These are phyloP conservation scores for Aureoboletus auriporus DNA, from an alignment of 768 basidiomycete species.

Conservation along the genomic window DNA sequence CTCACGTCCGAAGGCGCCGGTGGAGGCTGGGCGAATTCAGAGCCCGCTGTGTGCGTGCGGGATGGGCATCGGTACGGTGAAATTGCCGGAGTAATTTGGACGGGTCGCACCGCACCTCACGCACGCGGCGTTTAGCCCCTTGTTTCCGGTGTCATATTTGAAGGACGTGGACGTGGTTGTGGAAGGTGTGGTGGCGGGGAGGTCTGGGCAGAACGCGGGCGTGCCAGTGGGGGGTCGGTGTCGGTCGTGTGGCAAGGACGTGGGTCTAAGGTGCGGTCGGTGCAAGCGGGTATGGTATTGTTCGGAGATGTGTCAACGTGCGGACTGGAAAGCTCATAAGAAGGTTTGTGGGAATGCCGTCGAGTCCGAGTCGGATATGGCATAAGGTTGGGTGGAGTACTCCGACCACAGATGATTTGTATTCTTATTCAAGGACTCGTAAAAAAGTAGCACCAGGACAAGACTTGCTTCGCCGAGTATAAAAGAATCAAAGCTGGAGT, in stretches of 20 bases:
- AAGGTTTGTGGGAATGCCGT: background rate
- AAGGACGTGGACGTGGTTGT: constrained; percentile 22
- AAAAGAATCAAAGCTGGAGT: too few relatives aligned
- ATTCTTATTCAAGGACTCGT: too few relatives aligned
- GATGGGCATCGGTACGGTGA: constrained; percentile 10
- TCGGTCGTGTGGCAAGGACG: constrained; percentile 6
- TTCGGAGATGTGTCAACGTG: constrained; percentile 37
- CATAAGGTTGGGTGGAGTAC: too few relatives aligned
- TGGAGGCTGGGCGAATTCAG: background rate
- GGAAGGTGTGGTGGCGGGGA: background rate
- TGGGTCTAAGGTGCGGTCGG: constrained; percentile 25
- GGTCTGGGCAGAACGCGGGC: background rate
- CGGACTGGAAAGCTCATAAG: constrained; percentile 12
- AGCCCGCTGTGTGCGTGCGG: constrained; percentile 14
- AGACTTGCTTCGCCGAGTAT: too few relatives aligned
- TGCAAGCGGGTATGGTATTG: constrained; percentile 42
- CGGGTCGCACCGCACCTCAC: constrained; percentile 40
- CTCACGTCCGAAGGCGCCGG: too few relatives aligned
- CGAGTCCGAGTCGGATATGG: background rate
- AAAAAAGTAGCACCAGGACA: too few relatives aligned
- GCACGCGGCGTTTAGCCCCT: constrained; percentile 48
- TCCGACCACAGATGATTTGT: too few relatives aligned
- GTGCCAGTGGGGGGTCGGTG: background rate
- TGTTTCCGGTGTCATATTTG: constrained; percentile 50
- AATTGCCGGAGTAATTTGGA: constrained; percentile 31